Evolutionary conservation across 352 stramenopile genomes (phyloP).

Genomic region (Phytophthora pluvialis): DNA sequence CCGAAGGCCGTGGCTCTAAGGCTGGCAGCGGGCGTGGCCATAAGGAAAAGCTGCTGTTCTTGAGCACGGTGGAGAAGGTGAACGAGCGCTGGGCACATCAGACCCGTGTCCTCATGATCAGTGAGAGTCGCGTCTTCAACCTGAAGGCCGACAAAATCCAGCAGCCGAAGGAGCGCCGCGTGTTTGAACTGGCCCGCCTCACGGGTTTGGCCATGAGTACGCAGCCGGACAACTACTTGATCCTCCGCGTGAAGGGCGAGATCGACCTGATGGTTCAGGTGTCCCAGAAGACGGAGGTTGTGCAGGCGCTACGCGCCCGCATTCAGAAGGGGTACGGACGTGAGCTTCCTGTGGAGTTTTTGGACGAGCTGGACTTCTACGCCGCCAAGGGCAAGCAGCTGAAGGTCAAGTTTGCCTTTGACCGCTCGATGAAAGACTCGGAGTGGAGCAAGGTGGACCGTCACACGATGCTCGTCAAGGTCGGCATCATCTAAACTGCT

Average conservation of each 20-base stretch:
- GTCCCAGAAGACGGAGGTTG: constrained; percentile 84
- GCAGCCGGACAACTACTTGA: constrained; percentile 83
- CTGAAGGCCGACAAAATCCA: constrained; percentile 87
- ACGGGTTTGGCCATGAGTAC: constrained; percentile 75
- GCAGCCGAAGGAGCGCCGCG: constrained; percentile 81
- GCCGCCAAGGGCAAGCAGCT: constrained; percentile 72
- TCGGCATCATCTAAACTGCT: constrained; percentile 67
- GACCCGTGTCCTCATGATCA: constrained; percentile 76
- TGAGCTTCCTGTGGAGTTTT: constrained; percentile 71
- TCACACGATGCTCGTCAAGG: constrained; percentile 76
- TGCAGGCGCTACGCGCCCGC: constrained; percentile 72
- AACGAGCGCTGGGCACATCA: constrained; percentile 88
- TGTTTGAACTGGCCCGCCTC: constrained; percentile 68
- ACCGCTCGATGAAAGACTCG: constrained; percentile 66
- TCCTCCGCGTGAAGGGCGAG: constrained; percentile 79
- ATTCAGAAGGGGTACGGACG: constrained; percentile 62
- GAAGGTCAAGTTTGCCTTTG: constrained; percentile 75
- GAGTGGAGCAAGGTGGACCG: constrained; percentile 70
- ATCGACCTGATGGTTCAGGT: constrained; percentile 74
- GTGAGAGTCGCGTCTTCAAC: constrained; percentile 81
- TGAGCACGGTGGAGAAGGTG: constrained; percentile 76
- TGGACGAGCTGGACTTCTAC: constrained; percentile 73
- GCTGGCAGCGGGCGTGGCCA: constrained; percentile 24
- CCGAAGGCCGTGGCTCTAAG: constrained; percentile 34
- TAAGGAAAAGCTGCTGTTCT: constrained; percentile 75